Evolutionary conservation across 345 rosid genomes (phyloP).

Genomic region (Linum tenue): DNA sequence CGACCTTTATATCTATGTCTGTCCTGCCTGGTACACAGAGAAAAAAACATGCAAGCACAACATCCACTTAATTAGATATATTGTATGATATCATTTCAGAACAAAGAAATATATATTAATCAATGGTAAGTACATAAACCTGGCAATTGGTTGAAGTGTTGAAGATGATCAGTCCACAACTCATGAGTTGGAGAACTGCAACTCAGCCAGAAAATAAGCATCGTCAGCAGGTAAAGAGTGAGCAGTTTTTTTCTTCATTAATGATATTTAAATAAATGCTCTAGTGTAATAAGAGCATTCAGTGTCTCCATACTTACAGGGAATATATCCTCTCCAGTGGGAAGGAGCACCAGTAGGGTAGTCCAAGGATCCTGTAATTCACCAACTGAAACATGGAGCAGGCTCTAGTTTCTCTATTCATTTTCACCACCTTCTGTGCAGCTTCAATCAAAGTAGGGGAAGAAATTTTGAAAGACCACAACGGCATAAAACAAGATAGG

Average conservation of each 20-base stretch:
- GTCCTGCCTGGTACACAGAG: conserved; percentile 46
- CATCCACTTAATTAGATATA: neutral
- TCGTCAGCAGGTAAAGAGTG: neutral
- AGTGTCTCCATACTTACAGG: conserved; percentile 39
- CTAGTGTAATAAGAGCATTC: neutral
- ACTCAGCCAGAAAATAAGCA: conserved; percentile 12
- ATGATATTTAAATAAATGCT: neutral
- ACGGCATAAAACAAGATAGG: conserved; percentile 7
- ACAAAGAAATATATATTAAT: too few relatives aligned
- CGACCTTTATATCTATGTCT: conserved; percentile 48
- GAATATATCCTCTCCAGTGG: conserved; percentile 64
- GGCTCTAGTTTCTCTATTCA: conserved; percentile 48
- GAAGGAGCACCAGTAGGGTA: conserved; percentile 70
- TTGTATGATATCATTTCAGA: too few relatives aligned
- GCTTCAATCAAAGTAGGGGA: conserved; percentile 31
- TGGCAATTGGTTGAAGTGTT: conserved; percentile 58
- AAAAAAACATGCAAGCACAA: neutral
- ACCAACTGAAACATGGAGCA: conserved; percentile 54
- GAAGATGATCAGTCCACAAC: conserved; percentile 37
- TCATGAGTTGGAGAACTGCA: conserved; percentile 48
- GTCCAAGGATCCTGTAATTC: conserved; percentile 68
- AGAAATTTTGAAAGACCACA: conserved; percentile 17
- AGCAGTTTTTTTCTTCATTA: too few relatives aligned
- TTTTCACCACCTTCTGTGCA: conserved; percentile 65
- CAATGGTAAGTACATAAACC: conserved; percentile 29